A percentile compares a stretch with the other conserved stretches of the same genome.
phyloP scores from a whole-genome alignment of 179 eudicot genomes.

The Silene noctiflora region DNA sequence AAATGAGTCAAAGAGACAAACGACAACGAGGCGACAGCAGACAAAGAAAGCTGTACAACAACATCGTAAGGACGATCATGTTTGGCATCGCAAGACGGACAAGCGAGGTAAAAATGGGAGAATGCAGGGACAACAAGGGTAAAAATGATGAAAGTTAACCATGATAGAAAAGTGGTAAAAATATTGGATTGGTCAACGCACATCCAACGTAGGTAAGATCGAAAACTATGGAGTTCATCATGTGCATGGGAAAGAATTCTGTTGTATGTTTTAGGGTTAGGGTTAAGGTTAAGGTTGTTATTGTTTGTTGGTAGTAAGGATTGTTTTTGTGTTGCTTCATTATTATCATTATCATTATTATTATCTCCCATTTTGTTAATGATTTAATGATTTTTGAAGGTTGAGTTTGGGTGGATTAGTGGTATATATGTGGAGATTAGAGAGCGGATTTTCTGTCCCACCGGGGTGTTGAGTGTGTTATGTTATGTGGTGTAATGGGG shows the following conservation, averaged over 20 bases:
- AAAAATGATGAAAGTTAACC: slow-evolving; percentile 47
- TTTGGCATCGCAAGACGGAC: slow-evolving; percentile 51
- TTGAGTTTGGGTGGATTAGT: not conserved
- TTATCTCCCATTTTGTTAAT: slow-evolving; percentile 24
- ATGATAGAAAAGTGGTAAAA: slow-evolving; percentile 42
- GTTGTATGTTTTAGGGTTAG: slow-evolving; percentile 18
- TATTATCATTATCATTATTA: not conserved
- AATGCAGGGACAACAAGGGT: slow-evolving; percentile 52
- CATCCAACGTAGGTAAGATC: slow-evolving; percentile 67
- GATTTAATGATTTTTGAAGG: not conserved
- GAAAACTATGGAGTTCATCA: slow-evolving; percentile 58
- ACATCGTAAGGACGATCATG: slow-evolving; percentile 60
- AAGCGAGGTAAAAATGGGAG: slow-evolving; percentile 68
- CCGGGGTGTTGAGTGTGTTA: no score
- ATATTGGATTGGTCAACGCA: slow-evolving; percentile 73
- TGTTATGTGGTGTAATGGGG: not conserved
- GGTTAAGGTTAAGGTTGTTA: not conserved
- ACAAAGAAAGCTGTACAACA: slow-evolving; percentile 66
- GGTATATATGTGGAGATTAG: not conserved
- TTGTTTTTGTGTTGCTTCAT: not conserved
- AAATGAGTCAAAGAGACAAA: slow-evolving; percentile 58
- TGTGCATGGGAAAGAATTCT: slow-evolving; percentile 42
- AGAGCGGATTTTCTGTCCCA: no score
- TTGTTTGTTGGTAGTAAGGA: slow-evolving; percentile 8
- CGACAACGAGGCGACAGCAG: slow-evolving; percentile 62